Evolutionary conservation across 2,329 filamentous ascomycete species (phyloP).

Genomic region (Cordyceps militaris): DNA sequence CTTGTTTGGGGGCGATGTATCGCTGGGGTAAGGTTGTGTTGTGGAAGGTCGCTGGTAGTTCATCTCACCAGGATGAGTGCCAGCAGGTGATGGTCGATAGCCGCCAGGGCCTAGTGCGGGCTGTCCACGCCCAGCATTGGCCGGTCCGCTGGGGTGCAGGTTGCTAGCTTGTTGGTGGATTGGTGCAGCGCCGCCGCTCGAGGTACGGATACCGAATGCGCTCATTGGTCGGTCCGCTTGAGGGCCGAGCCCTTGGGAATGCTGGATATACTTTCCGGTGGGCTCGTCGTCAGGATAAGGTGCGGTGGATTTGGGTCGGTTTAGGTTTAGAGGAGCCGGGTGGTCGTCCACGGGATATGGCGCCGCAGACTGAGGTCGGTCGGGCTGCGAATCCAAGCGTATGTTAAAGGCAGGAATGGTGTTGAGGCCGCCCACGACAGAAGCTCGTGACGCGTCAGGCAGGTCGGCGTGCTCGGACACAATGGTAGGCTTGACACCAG

Average conservation of each 20-base stretch:
- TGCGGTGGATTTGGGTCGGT: constrained; percentile 39
- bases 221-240: constrained; percentile 43
- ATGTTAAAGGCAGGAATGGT: constrained; percentile 46
- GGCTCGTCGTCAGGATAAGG: constrained; percentile 49
- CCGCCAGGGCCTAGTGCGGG: constrained; percentile 24
- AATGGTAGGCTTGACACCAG: constrained; percentile 30
- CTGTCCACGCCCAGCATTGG: constrained; percentile 36
- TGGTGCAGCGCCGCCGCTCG: constrained; percentile 18
- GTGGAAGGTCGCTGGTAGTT: constrained; percentile 18
- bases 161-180: not conserved
- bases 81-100: constrained; percentile 36
- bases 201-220: constrained; percentile 48
- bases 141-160: constrained; percentile 14
- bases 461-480: constrained; percentile 36
- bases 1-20: not conserved
- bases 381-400: constrained; percentile 33
- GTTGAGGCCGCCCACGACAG: constrained; percentile 27
- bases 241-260: constrained; percentile 41
- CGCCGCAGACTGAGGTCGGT: constrained; percentile 48
- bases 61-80: constrained; percentile 19
- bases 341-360: constrained; percentile 67
- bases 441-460: constrained; percentile 40
- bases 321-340: constrained; percentile 41
- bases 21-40: constrained; percentile 20
- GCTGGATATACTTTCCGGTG: constrained; percentile 32